Evolutionary conservation across 768 basidiomycete genomes (phyloP).

Genomic region (Macrolepiota fuliginosa): DNA sequence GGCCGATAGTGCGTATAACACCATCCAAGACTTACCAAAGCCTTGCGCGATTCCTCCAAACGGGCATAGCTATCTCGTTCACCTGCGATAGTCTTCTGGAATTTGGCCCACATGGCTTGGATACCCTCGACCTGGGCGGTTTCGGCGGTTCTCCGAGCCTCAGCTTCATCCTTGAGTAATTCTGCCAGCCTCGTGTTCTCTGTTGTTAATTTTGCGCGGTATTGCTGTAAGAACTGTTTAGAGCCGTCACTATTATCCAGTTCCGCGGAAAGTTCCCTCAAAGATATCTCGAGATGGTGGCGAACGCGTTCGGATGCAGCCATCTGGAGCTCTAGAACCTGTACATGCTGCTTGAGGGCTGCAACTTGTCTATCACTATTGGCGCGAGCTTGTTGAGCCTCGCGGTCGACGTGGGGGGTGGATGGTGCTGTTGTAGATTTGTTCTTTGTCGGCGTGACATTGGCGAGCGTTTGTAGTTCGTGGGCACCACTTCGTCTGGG

Average conservation of each 20-base stretch:
- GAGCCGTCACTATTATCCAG: conserved; percentile 66
- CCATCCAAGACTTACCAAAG: conserved; percentile 49
- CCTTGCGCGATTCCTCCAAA: conserved; percentile 69
- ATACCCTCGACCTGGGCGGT: conserved; percentile 63
- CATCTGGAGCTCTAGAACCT: conserved; percentile 67
- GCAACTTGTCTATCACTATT: conserved; percentile 47
- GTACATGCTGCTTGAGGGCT: conserved; percentile 60
- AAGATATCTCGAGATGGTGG: conserved; percentile 57
- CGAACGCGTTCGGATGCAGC: conserved; percentile 65
- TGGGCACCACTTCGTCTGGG: conserved; percentile 30
- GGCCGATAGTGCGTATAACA: background rate
- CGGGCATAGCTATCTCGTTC: conserved; percentile 63
- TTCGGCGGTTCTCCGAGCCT: conserved; percentile 59
- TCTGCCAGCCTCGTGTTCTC: conserved; percentile 57
- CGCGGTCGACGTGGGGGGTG: conserved; percentile 12
- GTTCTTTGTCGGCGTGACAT: conserved; percentile 49
- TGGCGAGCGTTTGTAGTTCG: conserved; percentile 37
- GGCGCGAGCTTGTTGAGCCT: conserved; percentile 25
- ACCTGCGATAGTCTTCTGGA: conserved; percentile 53
- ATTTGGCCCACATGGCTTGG: conserved; percentile 65
- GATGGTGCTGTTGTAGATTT: conserved; percentile 16
- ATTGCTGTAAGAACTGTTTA: conserved; percentile 57
- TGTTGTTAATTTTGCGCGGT: conserved; percentile 50
- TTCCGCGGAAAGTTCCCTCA: conserved; percentile 58
- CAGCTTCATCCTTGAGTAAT: conserved; percentile 59